Evolutionary conservation across 2,329 filamentous ascomycete species (phyloP), one percentile per base, ranked within the genome.

Genomic region (Beauveria bassiana): DNA sequence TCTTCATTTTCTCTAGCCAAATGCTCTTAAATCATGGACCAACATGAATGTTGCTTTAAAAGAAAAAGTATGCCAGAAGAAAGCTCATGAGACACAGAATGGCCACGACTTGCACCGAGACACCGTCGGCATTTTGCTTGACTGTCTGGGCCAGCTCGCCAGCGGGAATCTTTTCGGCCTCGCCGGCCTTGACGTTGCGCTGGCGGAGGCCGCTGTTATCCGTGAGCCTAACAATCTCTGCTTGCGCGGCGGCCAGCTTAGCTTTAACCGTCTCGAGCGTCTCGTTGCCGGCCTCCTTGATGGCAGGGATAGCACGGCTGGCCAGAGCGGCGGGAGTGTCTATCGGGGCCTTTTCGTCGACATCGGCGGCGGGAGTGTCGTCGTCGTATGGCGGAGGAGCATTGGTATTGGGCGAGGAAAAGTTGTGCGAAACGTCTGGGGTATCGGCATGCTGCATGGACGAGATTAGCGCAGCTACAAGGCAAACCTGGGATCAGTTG

Each of bases 61-160:
- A 99, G 80, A 99, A 92, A 75, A 98, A 85, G 77, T 97, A 99
- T 61, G 92, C 95, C 68, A 98, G 83, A 71, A 99, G 77, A 79
- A 99, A 99, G 79, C 91, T 93, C 65, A 96, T 69, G 69, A 99
- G 79, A 73, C 93, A 97, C 49, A 99, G 79, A 24, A 86, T 79
- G 24, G 95, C 93, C 50, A 90, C 90, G 65, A 93, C 84, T 73
- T 93, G 88, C 55, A 99, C 85, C 0, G 95, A 87, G 3, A 99
- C 93, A 24, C 95, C 93, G 68, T 92, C 86, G 66, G 72, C 70
- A 7, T 76, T 86, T 73, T 77, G 81, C 71, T 78, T 80, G 64
- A 78, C 79, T 68, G 80, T 80, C 70, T 83, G 84, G 66, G 80
- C 80, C 64, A 78, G 77, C 74, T 76, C 79, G 65, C 73, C 78